Evolutionary conservation across 2,329 filamentous ascomycete species (phyloP), one percentile per base, ranked within the genome.

Genomic region (Verticillium nonalfalfae): DNA sequence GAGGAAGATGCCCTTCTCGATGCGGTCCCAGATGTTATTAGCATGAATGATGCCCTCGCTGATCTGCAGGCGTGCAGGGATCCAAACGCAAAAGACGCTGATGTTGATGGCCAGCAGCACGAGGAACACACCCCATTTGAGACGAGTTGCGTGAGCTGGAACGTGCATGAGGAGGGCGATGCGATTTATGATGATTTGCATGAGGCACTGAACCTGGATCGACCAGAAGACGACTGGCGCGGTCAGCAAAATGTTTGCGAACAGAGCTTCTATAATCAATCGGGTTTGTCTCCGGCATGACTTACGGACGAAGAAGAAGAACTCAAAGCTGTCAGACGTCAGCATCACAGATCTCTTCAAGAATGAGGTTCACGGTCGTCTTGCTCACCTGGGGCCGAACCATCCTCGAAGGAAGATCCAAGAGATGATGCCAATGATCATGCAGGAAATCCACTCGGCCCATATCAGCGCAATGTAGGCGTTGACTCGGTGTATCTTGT

Each of bases 151-250:
- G 7, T 74, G 75, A 1, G 63, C 69, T 4, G 70, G 72, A 56
- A 78, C 71, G 18, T 50, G 45, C 26, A 79, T 74, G 55, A 82
- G 74, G 36, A 82, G 73, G 1, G 76, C 72, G 35, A 81, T 76
- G 40, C 80, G 76, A 63, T 82, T 83, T 67, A 81, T 76, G 67
- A 82, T 82, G 61, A 82, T 82, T 68, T 81, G 79, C 71, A 81
- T 76, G 1, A 82, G 70, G 34, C 79, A 74, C 57, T 73, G 71
- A 3, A 72, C 66, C 64, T 82, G 79, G 57, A 59, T 11, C 7
- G 38, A 26, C 57, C 57, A 59, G 3, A 59, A 40, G 39, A 59
- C 36, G 13, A 31, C 57, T 59, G 21, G 26, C 1, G 6, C 3
- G 26, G 5, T 35, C 13, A n/a, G 26, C 45, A 14, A 50, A 39